These are phyloP conservation scores for Hortaea werneckii DNA, from an alignment of 2,329 filamentous ascomycete genomes.

Conservation along the genomic window DNA sequence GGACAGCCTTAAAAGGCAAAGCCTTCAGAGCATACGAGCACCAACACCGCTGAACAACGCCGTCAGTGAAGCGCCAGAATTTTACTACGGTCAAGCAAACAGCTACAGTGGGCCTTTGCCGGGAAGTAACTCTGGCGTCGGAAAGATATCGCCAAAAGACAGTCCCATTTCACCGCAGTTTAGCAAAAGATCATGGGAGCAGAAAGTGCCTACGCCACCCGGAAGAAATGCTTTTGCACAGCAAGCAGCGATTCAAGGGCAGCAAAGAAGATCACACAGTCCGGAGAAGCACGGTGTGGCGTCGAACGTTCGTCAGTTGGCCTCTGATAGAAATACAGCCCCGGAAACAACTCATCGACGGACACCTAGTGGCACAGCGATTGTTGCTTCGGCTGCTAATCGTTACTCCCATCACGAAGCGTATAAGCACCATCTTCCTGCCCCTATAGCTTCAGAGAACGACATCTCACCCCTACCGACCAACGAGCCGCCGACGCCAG, in stretches of 20 bases:
- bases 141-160: conserved; percentile 10
- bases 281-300: neutral
- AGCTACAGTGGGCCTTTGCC: conserved; percentile 9
- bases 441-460: conserved; percentile 8
- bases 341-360: conserved; percentile 11
- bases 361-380: conserved; percentile 17
- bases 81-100: conserved; percentile 17
- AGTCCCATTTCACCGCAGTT: conserved; percentile 4
- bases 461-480: conserved; percentile 15
- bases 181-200: conserved; percentile 6
- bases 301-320: neutral
- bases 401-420: conserved; percentile 16
- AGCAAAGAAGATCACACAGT: neutral
- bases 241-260: conserved; percentile 4
- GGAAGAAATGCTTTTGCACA: conserved; percentile 21
- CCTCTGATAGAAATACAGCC: conserved; percentile 1
- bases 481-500: conserved; percentile 5
- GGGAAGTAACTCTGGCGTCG: conserved; percentile 15
- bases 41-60: conserved; percentile 72
- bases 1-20: conserved; percentile 68
- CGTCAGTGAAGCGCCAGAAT: conserved; percentile 16
- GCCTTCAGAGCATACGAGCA: conserved; percentile 58
- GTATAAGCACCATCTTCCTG: neutral
- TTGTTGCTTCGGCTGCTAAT: conserved; percentile 14
- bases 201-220: conserved; percentile 3